These are phyloP conservation scores for Candida dubliniensis DNA, from an alignment of 1,139 yeast species.

Conservation along the genomic window DNA sequence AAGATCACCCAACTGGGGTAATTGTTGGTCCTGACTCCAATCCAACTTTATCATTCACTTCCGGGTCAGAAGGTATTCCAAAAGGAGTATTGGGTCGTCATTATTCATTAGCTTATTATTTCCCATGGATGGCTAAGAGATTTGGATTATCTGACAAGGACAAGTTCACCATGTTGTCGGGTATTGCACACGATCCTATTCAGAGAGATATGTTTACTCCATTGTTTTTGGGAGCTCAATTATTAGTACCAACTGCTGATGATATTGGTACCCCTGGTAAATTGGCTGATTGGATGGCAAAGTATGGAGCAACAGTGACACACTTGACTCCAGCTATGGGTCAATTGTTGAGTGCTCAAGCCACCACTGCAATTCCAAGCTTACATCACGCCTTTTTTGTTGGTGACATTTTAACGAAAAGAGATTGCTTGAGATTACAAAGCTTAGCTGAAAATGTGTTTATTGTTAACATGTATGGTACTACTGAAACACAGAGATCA, in stretches of 20 bases:
- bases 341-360: conserved; percentile 93
- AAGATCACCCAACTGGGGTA: conserved; percentile 74
- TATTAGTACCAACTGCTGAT: conserved; percentile 91
- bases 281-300: conserved; percentile 96
- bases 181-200: conserved; percentile 98
- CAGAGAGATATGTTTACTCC: conserved; percentile 99
- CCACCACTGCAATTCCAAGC: conserved; percentile 80
- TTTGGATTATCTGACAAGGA: conserved; percentile 79
- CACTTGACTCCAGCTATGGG: conserved; percentile 99
- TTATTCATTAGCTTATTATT: conserved; percentile 91
- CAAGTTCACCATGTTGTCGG: conserved; percentile 94
- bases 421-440: conserved; percentile 93
- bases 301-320: conserved; percentile 89
- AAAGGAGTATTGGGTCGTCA: conserved; percentile 99
- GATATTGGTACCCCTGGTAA: conserved; percentile 98
- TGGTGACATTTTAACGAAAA: conserved; percentile 94
- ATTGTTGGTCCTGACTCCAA: conserved; percentile 96
- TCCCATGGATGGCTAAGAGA: conserved; percentile 96
- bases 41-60: conserved; percentile 96
- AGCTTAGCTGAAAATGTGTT: conserved; percentile 84
- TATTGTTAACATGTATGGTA: conserved; percentile 98
- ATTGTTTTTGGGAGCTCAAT: conserved; percentile 87
- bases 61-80: conserved; percentile 98
- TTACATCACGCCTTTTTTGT: conserved; percentile 97
- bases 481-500: conserved; percentile 98